Evolutionary conservation across 441 rosid species (phyloP).

Genomic region (Arabidopsis lyrata): DNA sequence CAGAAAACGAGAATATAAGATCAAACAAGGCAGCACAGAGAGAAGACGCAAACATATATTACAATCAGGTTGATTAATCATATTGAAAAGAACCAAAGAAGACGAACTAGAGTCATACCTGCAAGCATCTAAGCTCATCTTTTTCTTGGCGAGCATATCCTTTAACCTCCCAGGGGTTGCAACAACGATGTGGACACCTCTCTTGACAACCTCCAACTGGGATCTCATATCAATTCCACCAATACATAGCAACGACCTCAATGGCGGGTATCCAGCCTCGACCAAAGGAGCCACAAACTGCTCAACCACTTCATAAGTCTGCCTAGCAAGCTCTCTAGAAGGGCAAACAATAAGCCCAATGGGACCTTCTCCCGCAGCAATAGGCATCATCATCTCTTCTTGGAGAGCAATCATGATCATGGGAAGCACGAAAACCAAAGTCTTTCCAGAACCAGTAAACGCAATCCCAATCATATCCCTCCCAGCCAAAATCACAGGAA

Average conservation of each 20-base stretch:
- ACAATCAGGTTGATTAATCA: background rate
- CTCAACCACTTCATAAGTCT: constrained; percentile 88
- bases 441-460: constrained; percentile 83
- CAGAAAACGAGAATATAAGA: background rate
- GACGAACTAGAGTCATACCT: constrained; percentile 48
- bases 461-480: constrained; percentile 95
- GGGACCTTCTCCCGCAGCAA: constrained; percentile 77
- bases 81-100: background rate
- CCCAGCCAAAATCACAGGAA: constrained; percentile 82
- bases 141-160: constrained; percentile 95
- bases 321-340: constrained; percentile 85
- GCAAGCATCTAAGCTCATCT: constrained; percentile 84
- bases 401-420: constrained; percentile 79
- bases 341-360: constrained; percentile 78
- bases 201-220: constrained; percentile 83
- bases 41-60: background rate
- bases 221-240: constrained; percentile 95
- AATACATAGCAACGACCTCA: constrained; percentile 83
- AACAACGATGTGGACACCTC: constrained; percentile 88
- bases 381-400: constrained; percentile 85
- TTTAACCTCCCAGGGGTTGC: constrained; percentile 93
- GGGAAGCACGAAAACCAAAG: constrained; percentile 78
- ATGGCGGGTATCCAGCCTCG: constrained; percentile 69
- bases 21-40: background rate
- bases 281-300: constrained; percentile 70